Evolutionary conservation across 1,284 basidiomycete genomes (phyloP), one percentile per base, ranked within the genome.

Genomic region (Cryptococcus floricola): DNA sequence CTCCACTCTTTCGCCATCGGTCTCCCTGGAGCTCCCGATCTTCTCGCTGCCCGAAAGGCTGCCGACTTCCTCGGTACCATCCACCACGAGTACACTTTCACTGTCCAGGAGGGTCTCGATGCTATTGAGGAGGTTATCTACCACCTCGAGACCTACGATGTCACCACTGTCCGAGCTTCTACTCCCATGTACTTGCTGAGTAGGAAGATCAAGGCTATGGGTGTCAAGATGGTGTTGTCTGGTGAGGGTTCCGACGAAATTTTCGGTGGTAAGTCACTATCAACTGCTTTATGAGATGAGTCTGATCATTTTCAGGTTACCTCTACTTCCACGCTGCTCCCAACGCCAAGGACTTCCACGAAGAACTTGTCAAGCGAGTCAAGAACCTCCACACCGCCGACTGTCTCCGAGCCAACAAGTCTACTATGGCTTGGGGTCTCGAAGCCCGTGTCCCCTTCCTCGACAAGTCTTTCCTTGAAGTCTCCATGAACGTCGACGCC

Each of bases 271-370:
- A 69, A 63, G 78, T 71, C 18, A 5, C 8, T 7, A 8, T 38
- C 13, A 6, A 18, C 44, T n/a, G 38, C 13, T 3, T 7, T 43
- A 3, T 9, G 28, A 48, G n/a, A 38, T 6, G 18, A 19, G 48
- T 19, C 38, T 43, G n/a, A 27, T 47, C 10, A 53, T n/a, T 25
- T 54, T 27, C 66, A 91, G 91, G 93, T 14, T 99, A 99, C 80
- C 84, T 99, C 53, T 99, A 99, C 81, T 99, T 99, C 87, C 95
- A 98, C 77, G 95, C 95, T 44, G 96, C 96, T 0, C 96, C 96
- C 14, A 87, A 94, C 70, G 79, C 85, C 53, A 81, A 80, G 63
- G 87, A 92, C 19, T 97, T 98, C 83, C 92, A 98, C 81, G 90
- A 96, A 75, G 96, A 99, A 79, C 88, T 86, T 67, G 89, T 98